These are phyloP conservation scores for Amyloporia xantha DNA, from an alignment of 768 basidiomycete genomes.

Conservation along the genomic window DNA sequence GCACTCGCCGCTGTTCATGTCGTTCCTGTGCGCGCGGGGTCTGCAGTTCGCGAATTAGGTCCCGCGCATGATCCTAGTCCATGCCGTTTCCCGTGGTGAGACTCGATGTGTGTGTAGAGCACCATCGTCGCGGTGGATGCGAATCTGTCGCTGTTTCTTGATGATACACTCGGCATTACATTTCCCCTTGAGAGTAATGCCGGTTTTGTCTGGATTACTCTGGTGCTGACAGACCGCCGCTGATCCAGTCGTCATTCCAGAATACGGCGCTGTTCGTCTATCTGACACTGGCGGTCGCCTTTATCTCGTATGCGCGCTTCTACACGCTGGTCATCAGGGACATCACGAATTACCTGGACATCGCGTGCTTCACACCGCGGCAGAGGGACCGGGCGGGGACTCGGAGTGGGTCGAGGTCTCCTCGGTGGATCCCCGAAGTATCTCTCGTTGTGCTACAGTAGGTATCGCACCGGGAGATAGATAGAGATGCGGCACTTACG, in stretches of 20 bases:
- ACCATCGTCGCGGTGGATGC: constrained; percentile 75
- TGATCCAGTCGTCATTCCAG: constrained; percentile 64
- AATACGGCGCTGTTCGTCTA: constrained; percentile 68
- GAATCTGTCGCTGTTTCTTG: constrained; percentile 61
- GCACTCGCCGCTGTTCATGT: constrained; percentile 70
- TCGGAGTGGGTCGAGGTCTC: constrained; percentile 43
- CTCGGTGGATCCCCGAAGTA: constrained; percentile 13
- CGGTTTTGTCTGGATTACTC: no score
- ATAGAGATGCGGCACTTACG: no score
- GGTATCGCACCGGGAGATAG: no score
- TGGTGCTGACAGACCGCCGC: constrained; percentile 42
- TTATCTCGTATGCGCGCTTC: constrained; percentile 70
- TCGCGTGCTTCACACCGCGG: constrained; percentile 89
- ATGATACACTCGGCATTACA: constrained; percentile 38
- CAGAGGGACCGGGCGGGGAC: constrained; percentile 75
- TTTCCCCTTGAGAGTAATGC: constrained; percentile 6
- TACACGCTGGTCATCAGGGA: constrained; percentile 77
- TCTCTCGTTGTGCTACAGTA: no score
- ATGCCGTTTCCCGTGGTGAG: constrained; percentile 90
- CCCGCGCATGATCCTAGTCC: constrained; percentile 87
- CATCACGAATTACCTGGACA: constrained; percentile 87
- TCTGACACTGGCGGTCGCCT: constrained; percentile 59
- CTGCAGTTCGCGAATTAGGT: constrained; percentile 86
- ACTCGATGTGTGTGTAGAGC: constrained; percentile 83
- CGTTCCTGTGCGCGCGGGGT: constrained; percentile 93